A percentile compares a stretch with the other conserved stretches of the same genome.
phyloP scores from a whole-genome alignment of 805 yeast genomes.

The Hanseniaspora thailandica region DNA sequence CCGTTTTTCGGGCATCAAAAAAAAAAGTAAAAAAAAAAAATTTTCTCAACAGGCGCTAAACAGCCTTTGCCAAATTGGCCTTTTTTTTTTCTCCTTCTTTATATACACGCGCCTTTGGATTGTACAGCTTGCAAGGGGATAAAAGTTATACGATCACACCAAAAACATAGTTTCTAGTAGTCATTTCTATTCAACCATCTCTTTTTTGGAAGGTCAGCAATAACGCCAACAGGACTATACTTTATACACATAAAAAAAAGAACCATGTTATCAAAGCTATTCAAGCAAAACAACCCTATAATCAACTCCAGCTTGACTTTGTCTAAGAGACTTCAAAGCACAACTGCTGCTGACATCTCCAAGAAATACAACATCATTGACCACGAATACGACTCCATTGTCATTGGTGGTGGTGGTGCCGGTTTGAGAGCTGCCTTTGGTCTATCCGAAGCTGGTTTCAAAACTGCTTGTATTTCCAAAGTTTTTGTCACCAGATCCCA shows the following conservation, averaged over 20 bases:
- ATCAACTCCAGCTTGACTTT: not conserved
- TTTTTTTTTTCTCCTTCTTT: too few relatives aligned
- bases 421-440: conserved; percentile 98
- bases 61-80: too few relatives aligned
- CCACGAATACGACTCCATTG: conserved; percentile 96
- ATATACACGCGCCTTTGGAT: too few relatives aligned
- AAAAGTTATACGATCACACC: too few relatives aligned
- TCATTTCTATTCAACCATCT: too few relatives aligned
- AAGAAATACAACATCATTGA: conserved; percentile 79
- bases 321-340: conserved; percentile 7
- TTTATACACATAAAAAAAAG: not conserved
- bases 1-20: conserved; percentile 13
- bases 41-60: not conserved
- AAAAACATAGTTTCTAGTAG: not conserved
- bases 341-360: conserved; percentile 7
- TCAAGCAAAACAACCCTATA: conserved; percentile 1
- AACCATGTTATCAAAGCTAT: conserved; percentile 7
- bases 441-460: conserved; percentile 89
- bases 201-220: too few relatives aligned
- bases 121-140: too few relatives aligned
- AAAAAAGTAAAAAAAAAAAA: not conserved
- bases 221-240: not conserved
- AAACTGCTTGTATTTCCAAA: conserved; percentile 94
- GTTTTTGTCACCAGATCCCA: conserved; percentile 97
- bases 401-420: conserved; percentile 99